phyloP scores from a whole-genome alignment of 169 alveolate genomes.

The Eimeria brunetti region DNA sequence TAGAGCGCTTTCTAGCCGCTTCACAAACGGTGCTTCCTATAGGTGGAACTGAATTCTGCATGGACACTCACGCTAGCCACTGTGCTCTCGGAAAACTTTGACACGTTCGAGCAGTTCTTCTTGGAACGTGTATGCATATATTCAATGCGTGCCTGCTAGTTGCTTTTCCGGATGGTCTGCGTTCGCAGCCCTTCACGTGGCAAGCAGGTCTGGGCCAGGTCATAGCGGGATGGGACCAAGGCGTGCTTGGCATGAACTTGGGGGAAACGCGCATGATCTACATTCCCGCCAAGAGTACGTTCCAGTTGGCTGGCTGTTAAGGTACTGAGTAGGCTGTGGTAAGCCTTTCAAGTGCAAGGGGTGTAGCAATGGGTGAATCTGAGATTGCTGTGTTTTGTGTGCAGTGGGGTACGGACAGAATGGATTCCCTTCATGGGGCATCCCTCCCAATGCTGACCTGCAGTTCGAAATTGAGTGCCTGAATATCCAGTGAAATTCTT shows the following conservation, averaged over 20 bases:
- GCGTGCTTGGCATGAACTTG: constrained; percentile 85
- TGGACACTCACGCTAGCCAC: not conserved
- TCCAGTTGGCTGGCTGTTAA: not conserved
- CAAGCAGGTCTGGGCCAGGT: constrained; percentile 82
- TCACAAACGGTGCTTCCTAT: not conserved
- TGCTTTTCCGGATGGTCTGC: not conserved
- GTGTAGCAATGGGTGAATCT: not conserved
- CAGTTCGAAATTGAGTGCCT: constrained; percentile 83
- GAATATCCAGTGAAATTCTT: constrained; percentile 32
- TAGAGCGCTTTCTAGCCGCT: not conserved
- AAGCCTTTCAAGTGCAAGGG: not conserved
- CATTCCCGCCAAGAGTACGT: constrained; percentile 81
- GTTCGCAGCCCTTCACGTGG: constrained; percentile 71
- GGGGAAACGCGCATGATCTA: constrained; percentile 82
- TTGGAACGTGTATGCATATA: not conserved
- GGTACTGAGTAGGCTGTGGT: not conserved
- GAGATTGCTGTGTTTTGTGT: not conserved
- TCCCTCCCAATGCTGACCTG: constrained; percentile 84
- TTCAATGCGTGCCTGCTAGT: not conserved
- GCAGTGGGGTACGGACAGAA: constrained; percentile 83
- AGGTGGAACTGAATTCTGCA: not conserved
- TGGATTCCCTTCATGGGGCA: constrained; percentile 84
- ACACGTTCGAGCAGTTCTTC: not conserved
- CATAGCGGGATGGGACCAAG: constrained; percentile 84
- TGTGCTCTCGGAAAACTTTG: not conserved